Evolutionary conservation across 1,139 yeast species (phyloP), one percentile per base, ranked within the genome.

Genomic region (Williopsis jadinii): DNA sequence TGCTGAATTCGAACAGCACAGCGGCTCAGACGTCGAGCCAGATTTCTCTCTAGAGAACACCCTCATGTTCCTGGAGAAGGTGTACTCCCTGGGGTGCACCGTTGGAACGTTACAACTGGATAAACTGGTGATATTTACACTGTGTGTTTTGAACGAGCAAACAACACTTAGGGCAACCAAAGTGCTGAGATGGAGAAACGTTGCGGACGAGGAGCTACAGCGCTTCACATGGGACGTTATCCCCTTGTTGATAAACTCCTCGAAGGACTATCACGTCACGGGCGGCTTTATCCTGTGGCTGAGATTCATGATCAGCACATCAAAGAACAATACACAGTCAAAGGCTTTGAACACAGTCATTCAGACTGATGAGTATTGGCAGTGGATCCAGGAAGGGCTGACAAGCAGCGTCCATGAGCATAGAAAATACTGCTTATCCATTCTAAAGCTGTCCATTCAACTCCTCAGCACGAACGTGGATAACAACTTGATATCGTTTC

Each of bases 341-440:
- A 30, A 40, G 1, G 29, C 43, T 0, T 70, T 73, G 42, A 71
- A 71, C 38, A 30, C 44, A 0, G 50, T 68, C 3, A 49, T 80
- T 5, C 52, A 59, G 26, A 36, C 49, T 1, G 66, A 68, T 3
- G 50, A 58, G 2, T 86, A 83, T 56, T 87, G 95, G 95, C 41
- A 48, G 10, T 53, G 59, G 10, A 56, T 87, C 29, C 86, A 82
- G 51, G 50, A 53, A 11, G 84, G 87, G 1, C 62, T 86, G 32
- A 68, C 71, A 11, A 71, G 78, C 42, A 57, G 63, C 6, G 66
- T 77, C 0, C 90, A 84, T 53, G 95, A 85, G 47, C 79, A 75
- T 43, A 72, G 88, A 39, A 87, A 86, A 57, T 76, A 77, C 52
- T 70, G 82, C n/a, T 63, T 87, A 28, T 79, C 88, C 0, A 75